Evolutionary conservation across 306 rosid genomes (phyloP).

Genomic region (Lathyrus tuberosus): DNA sequence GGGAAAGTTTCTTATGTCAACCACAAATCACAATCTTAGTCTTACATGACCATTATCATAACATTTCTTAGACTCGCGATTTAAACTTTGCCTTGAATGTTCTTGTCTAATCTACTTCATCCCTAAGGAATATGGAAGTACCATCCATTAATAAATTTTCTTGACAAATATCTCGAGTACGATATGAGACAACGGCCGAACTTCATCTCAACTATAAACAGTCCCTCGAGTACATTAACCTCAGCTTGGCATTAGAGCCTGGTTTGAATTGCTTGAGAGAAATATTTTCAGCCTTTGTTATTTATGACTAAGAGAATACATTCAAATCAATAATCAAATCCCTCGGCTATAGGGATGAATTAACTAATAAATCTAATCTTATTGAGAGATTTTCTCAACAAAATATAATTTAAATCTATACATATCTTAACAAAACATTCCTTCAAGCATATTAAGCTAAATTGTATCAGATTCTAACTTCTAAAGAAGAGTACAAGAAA

Average conservation of each 20-base stretch:
- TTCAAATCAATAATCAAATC: too few species aligned
- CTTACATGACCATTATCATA: neutral
- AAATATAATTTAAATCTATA: too few species aligned
- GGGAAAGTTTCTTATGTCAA: neutral
- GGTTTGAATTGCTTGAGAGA: too few species aligned
- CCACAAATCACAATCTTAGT: conserved; percentile 19
- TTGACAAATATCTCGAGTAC: neutral
- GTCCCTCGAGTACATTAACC: too few species aligned
- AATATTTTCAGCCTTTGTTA: too few species aligned
- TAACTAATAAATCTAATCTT: too few species aligned
- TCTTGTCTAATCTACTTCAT: neutral
- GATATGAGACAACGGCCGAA: conserved; percentile 4
- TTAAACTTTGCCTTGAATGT: conserved; percentile 3
- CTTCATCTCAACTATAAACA: neutral
- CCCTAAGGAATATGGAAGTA: neutral
- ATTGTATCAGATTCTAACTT: conserved; percentile 19
- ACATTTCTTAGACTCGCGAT: neutral
- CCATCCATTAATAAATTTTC: conserved; percentile 3
- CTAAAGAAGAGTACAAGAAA: neutral
- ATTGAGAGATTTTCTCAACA: too few species aligned
- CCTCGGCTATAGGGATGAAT: too few species aligned
- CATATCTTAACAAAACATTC: neutral
- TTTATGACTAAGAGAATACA: too few species aligned
- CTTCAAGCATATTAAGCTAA: conserved; percentile 11
- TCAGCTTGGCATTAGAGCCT: too few species aligned